Base-by-base conservation (phyloP, 73 alveolate genomes). In the Paramecium caudatum region DNA sequence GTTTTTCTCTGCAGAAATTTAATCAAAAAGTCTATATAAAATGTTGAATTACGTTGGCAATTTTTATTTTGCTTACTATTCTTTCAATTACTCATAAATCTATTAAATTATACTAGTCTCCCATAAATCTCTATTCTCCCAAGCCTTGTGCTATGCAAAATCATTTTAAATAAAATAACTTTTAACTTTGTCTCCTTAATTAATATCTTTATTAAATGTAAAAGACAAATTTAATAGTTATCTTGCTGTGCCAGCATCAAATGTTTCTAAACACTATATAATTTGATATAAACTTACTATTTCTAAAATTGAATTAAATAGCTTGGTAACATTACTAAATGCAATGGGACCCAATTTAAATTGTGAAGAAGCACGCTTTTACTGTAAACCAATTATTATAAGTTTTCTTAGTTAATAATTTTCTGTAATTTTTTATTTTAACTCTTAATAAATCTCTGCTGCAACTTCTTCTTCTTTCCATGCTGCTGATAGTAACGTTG, bases 161-260 rank as follows among this genome's bases (percentile, higher is more conserved):
- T 55, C 46, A 55, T 55, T 55, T 55, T 55, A 55, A 23, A 55
- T 55, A 55, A 55, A 55, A 55, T 55, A 55, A 55, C 80, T 10
- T 27, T 55, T 10, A 27, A 23, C 1, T 55, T 5, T 55, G 30
- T 43, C 45, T 27, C 30, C 30, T 55, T 55, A 37, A 19, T 27
- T 55, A 23, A 27, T 55, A 27, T 55, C 80, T 23, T 7, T 55
- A 55, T 74, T 19, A 21, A 74, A 74, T 4, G 62, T 74, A 43
- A 74, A 74, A 41, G 88, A 74, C 7, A 74, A 47, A 74, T 36
- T 13, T 68, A 74, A 41, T 16, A 74, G 16, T 74, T 39, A 41
- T 74, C 47, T 74, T n/a, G 88, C 49, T 21, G 88, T 74, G 8
- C 69, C 47, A 21, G 88, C 88, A 74, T 74, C 88, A 74, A 12